phyloP scores from a whole-genome alignment of 176 grass and related monocot species.

The Oryza nivara region DNA sequence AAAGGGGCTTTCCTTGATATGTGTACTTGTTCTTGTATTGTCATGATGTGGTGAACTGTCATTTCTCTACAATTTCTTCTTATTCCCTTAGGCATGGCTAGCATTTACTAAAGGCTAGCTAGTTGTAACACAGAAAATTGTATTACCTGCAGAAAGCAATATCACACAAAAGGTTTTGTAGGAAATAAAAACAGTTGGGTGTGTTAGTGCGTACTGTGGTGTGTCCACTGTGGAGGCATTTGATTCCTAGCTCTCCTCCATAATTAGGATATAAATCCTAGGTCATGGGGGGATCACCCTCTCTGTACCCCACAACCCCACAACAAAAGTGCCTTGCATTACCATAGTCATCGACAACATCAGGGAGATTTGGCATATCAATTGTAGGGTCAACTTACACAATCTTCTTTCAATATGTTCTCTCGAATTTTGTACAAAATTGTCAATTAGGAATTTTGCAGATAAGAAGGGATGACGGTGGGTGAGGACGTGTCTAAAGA shows the following conservation, averaged over 20 bases:
- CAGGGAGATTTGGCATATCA: not conserved
- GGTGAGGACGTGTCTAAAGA: not conserved
- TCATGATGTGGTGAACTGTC: not conserved
- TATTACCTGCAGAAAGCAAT: not conserved
- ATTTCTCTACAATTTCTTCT: not conserved
- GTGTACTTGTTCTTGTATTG: not conserved
- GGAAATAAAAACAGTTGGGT: not conserved
- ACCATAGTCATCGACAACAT: constrained; percentile 21
- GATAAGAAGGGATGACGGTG: not conserved
- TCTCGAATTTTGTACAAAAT: not conserved
- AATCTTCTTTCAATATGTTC: not conserved
- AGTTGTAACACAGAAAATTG: not conserved
- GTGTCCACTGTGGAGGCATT: constrained; percentile 33
- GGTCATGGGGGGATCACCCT: constrained; percentile 16
- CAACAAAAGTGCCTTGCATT: constrained; percentile 17
- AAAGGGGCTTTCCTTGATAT: not conserved
- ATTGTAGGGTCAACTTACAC: not conserved
- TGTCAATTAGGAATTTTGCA: not conserved
- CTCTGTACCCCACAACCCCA: not conserved
- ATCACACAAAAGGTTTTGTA: not conserved
- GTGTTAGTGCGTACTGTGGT: not conserved
- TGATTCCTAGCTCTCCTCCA: constrained; percentile 39
- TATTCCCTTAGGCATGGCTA: not conserved
- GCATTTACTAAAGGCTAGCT: not conserved
- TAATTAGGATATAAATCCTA: constrained; percentile 27